Evolutionary conservation across 2,329 filamentous ascomycete genomes (phyloP).

Genomic region (Colletotrichum sp.): DNA sequence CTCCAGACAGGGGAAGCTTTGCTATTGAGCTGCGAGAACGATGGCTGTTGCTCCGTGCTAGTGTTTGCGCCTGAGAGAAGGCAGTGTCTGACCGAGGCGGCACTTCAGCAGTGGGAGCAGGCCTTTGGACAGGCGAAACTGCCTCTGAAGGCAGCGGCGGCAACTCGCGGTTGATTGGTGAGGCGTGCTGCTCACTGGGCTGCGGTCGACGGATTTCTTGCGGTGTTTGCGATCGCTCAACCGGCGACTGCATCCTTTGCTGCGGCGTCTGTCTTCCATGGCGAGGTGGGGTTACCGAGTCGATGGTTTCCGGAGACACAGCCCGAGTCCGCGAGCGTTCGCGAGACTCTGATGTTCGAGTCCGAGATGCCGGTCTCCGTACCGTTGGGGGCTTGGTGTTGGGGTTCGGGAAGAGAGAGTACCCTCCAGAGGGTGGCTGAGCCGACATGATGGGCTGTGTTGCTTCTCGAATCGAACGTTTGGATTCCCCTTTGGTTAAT

Average conservation of each 20-base stretch:
- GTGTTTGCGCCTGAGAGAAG: constrained; percentile 54
- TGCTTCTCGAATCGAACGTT: background rate
- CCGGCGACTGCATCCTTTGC: constrained; percentile 34
- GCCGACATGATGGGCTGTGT: constrained; percentile 39
- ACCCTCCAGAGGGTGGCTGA: constrained; percentile 46
- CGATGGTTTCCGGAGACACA: constrained; percentile 34
- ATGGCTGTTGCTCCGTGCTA: constrained; percentile 53
- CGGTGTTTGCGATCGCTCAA: constrained; percentile 35
- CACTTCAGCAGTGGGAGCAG: constrained; percentile 44
- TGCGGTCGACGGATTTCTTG: constrained; percentile 25
- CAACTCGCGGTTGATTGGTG: constrained; percentile 7
- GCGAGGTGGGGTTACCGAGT: constrained; percentile 34
- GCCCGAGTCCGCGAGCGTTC: constrained; percentile 36
- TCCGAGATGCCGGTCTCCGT: constrained; percentile 45
- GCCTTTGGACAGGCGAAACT: constrained; percentile 37
- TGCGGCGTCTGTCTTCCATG: constrained; percentile 36
- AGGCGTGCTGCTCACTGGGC: background rate
- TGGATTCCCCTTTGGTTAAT: background rate
- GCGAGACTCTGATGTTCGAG: constrained; percentile 40
- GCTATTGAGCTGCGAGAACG: constrained; percentile 62
- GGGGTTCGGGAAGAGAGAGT: constrained; percentile 63
- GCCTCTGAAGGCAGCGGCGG: constrained; percentile 14
- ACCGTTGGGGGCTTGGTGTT: constrained; percentile 44
- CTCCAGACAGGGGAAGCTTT: constrained; percentile 52
- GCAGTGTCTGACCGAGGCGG: constrained; percentile 54